Percentiles rank a stretch among this genome's conserved stretches.
Evolutionary conservation across 352 stramenopile genomes (phyloP).

Genomic region (Pythium insidiosum): DNA sequence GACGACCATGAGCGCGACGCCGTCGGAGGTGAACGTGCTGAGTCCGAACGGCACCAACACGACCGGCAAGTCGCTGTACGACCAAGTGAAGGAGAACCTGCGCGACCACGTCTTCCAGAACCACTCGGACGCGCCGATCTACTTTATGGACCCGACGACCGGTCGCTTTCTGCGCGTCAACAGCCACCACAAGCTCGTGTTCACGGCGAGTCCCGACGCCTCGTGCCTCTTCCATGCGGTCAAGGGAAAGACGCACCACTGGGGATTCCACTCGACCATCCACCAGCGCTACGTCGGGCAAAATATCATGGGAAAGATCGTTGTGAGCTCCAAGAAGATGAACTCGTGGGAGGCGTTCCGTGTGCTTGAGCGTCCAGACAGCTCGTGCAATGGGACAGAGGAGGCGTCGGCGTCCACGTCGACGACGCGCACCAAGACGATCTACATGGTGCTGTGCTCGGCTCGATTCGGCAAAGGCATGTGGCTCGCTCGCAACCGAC

Average conservation of each 20-base stretch:
- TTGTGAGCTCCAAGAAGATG: conserved; percentile 58
- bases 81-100: conserved; percentile 47
- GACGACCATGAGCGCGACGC: not conserved
- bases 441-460: conserved; percentile 73
- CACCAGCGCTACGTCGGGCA: conserved; percentile 65
- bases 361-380: conserved; percentile 37
- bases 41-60: conserved; percentile 19
- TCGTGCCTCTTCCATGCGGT: conserved; percentile 73
- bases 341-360: conserved; percentile 67
- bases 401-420: conserved; percentile 8
- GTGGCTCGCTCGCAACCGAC: conserved; percentile 52
- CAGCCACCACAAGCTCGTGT: conserved; percentile 55
- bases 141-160: conserved; percentile 54
- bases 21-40: conserved; percentile 3
- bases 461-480: conserved; percentile 77
- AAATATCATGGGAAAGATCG: conserved; percentile 59
- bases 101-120: conserved; percentile 45
- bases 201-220: conserved; percentile 45
- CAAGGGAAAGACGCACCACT: conserved; percentile 70
- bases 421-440: conserved; percentile 17
- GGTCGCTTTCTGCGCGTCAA: conserved; percentile 49
- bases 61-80: conserved; percentile 55
- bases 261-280: conserved; percentile 60
- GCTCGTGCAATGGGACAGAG: not conserved
- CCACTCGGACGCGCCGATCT: conserved; percentile 38